phyloP scores from a whole-genome alignment of 495 filamentous ascomycete genomes.

The Neurospora intermedia region DNA sequence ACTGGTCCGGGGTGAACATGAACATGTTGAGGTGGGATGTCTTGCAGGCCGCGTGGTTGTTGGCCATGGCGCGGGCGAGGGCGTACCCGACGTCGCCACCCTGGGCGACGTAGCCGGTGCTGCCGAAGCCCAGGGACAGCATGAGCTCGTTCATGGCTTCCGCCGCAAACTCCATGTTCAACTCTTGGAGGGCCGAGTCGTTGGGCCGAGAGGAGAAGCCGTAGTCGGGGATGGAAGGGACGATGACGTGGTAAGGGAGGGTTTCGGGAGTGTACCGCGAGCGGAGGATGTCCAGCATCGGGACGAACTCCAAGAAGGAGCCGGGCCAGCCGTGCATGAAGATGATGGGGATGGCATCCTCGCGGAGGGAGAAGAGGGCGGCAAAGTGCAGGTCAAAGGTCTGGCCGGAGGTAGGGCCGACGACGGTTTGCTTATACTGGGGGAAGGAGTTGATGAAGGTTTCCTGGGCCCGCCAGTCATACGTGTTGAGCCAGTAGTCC shows the following conservation, averaged over 20 bases:
- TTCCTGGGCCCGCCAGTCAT: slow-evolving; percentile 43
- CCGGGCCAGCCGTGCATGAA: slow-evolving; percentile 38
- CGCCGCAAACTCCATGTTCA: slow-evolving; percentile 29
- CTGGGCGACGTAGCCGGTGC: slow-evolving; percentile 46
- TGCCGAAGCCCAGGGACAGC: slow-evolving; percentile 46
- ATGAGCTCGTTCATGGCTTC: slow-evolving; percentile 48
- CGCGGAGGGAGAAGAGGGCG: slow-evolving; percentile 47
- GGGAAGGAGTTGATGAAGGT: slow-evolving; percentile 51
- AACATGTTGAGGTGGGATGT: slow-evolving; percentile 29
- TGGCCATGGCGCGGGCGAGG: slow-evolving; percentile 34
- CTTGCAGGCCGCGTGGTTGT: slow-evolving; percentile 25
- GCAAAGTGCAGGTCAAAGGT: slow-evolving; percentile 48
- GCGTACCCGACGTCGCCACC: slow-evolving; percentile 57
- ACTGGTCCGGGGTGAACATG: slow-evolving; percentile 9
- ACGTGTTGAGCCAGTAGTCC: slow-evolving; percentile 38
- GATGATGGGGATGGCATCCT: slow-evolving; percentile 49
- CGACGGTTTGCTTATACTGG: slow-evolving; percentile 45
- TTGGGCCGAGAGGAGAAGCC: slow-evolving; percentile 45
- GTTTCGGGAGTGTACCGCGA: slow-evolving; percentile 42
- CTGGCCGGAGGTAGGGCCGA: slow-evolving; percentile 27
- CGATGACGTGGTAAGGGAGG: slow-evolving; percentile 55
- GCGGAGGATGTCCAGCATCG: slow-evolving; percentile 29
- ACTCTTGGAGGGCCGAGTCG: slow-evolving; percentile 31
- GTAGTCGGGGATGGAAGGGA: slow-evolving; percentile 55
- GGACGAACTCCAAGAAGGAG: slow-evolving; percentile 47